These are phyloP conservation scores for Aspergillus intermedius DNA, from an alignment of 2,329 filamentous ascomycete species.

Conservation along the genomic window DNA sequence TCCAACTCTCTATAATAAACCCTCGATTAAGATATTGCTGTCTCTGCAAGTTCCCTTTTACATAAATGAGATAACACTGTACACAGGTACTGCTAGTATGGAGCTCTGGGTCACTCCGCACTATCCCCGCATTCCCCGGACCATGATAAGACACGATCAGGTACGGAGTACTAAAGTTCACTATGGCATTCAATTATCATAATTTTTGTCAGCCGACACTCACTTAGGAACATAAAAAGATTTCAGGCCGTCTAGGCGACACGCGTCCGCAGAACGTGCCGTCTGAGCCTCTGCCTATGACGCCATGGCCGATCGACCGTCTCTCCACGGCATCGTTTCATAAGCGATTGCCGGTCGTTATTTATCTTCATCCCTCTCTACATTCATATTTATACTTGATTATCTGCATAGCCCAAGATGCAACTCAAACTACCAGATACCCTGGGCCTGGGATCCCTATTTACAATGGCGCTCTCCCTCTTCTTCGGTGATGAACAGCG, in stretches of 20 bases:
- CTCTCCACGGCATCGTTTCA: background rate
- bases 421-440: background rate
- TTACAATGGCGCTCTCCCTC: slow-evolving; percentile 13
- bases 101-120: background rate
- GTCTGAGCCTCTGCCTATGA: background rate
- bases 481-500: slow-evolving; percentile 7
- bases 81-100: too few relatives aligned
- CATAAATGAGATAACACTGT: too few relatives aligned
- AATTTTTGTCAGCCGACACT: too few relatives aligned
- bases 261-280: background rate
- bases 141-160: background rate
- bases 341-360: too few relatives aligned
- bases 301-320: background rate
- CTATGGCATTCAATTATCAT: background rate
- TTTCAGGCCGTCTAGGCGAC: background rate
- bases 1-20: too few relatives aligned
- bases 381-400: background rate
- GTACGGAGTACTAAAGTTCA: background rate
- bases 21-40: too few relatives aligned
- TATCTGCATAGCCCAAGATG: background rate
- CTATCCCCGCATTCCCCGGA: background rate
- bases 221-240: too few relatives aligned
- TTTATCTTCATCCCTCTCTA: too few relatives aligned
- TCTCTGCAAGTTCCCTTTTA: background rate
- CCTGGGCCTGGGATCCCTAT: slow-evolving; percentile 18